These are phyloP conservation scores for Sarocladiaceae sp. DNA, from an alignment of 2,329 filamentous ascomycete species.

Conservation along the genomic window DNA sequence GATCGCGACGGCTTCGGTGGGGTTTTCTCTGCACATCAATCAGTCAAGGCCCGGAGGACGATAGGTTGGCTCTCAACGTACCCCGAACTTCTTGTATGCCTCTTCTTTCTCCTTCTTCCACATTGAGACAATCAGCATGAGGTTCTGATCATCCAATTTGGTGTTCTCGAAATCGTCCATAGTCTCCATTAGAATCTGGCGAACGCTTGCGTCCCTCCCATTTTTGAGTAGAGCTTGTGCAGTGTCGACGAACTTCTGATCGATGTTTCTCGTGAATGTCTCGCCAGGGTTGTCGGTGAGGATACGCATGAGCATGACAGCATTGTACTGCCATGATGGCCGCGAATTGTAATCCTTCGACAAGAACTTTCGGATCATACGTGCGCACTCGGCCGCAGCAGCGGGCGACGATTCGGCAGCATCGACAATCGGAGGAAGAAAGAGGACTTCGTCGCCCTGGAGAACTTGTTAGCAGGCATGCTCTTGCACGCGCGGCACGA, in stretches of 20 bases:
- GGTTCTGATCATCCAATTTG: constrained; percentile 69
- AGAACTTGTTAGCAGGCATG: background rate
- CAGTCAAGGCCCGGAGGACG: background rate
- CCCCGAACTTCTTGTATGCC: constrained; percentile 46
- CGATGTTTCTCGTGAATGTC: constrained; percentile 87
- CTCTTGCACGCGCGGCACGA: background rate
- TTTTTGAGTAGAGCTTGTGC: constrained; percentile 71
- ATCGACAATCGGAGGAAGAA: constrained; percentile 91
- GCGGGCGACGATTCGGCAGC: constrained; percentile 86
- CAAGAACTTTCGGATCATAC: constrained; percentile 77
- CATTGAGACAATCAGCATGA: constrained; percentile 72
- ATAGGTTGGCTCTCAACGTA: constrained; percentile 27
- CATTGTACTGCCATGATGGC: constrained; percentile 84
- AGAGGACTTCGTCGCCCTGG: constrained; percentile 84
- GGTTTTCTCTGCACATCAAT: background rate
- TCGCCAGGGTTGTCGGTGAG: constrained; percentile 85
- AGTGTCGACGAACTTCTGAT: constrained; percentile 75
- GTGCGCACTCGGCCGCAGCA: constrained; percentile 77
- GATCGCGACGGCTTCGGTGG: constrained; percentile 9
- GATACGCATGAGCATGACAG: constrained; percentile 92
- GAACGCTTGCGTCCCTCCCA: constrained; percentile 69
- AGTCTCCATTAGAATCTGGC: constrained; percentile 84
- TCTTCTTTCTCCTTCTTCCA: constrained; percentile 84
- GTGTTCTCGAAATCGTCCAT: constrained; percentile 72
- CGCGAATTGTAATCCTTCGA: constrained; percentile 56